Evolutionary conservation across 2,329 filamentous ascomycete species (phyloP).

Genomic region (Penicillium sp.): DNA sequence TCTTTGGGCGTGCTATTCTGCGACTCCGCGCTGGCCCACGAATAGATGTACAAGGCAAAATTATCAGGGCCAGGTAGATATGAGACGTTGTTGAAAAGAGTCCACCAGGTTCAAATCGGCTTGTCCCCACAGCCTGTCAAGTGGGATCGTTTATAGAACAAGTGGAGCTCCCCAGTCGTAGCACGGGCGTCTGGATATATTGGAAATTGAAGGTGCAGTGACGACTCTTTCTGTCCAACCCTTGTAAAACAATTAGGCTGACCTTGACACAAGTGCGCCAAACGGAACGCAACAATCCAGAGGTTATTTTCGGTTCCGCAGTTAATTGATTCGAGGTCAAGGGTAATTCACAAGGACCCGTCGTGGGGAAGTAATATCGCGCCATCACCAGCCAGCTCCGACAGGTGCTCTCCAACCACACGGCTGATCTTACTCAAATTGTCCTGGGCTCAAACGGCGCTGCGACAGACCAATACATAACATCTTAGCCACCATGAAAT

Average conservation of each 20-base stretch:
- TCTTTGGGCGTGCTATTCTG: neutral
- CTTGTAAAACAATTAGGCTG: neutral
- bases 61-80: too few relatives aligned
- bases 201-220: conserved; percentile 11
- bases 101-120: neutral
- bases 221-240: conserved; percentile 1
- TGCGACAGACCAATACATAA: conserved; percentile 6
- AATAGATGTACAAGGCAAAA: neutral
- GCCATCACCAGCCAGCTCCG: conserved; percentile 1
- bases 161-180: neutral
- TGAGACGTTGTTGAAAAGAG: neutral
- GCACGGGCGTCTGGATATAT: conserved; percentile 1
- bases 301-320: neutral
- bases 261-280: neutral
- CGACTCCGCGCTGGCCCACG: neutral
- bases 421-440: conserved; percentile 14
- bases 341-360: neutral
- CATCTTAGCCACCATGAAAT: conserved; percentile 6
- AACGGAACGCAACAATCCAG: neutral
- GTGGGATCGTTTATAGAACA: neutral
- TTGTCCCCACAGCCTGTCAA: conserved; percentile 10
- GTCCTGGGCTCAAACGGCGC: conserved; percentile 20
- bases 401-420: conserved; percentile 9
- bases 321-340: neutral
- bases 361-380: conserved; percentile 8